Base-by-base conservation (phyloP, 164 flowering plant species). In the Nymphaea thermarum region DNA sequence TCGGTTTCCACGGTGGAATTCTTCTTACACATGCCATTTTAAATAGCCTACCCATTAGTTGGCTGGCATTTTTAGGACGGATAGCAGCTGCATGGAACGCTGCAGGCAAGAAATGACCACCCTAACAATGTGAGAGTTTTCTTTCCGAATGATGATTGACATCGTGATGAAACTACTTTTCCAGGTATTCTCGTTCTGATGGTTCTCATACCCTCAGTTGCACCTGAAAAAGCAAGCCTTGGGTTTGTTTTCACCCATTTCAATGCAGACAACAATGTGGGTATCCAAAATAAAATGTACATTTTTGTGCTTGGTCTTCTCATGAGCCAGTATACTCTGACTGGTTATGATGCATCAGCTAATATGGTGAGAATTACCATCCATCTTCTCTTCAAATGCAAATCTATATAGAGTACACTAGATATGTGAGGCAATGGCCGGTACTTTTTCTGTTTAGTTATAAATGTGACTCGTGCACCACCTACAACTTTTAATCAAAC, bases 301-400 rank as follows among this genome's bases (percentile, higher is more conserved):
- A 91, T 94, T 65, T 91, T 94, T 76, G 79, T 84, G 72, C 75
- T 94, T 63, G 97, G 98, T 45, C 96, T 91, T 70, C 79, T 91
- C 41, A 88, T 91, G 95, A 91, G 95, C 77, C 98, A 91, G 76
- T 94, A 89, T 70, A 94, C 96, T 7, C 81, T 94, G 3, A 76
- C 91, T 42, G 97, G 97, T 2, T 94, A 91, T 79, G 98, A 94
- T 83, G 97, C 98, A 45, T 91, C 98, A 73, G 98, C 96, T 47
- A 90, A 94, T 72, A 88, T 94, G 98, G 97, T 91, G 71, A 71
- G 85, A 25, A 25, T 25, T 61, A 36, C 8, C 16, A 36, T 61
- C 8, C 64, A 6, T 61, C 3, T 61, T 3, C 42, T 61, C 25
- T 61, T 61, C 64, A 7, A 7, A 6, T 16, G 10, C 60, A 55